Conservation (phyloP, 257 asterid genomes). For the Primulina huaijiensis region DNA sequence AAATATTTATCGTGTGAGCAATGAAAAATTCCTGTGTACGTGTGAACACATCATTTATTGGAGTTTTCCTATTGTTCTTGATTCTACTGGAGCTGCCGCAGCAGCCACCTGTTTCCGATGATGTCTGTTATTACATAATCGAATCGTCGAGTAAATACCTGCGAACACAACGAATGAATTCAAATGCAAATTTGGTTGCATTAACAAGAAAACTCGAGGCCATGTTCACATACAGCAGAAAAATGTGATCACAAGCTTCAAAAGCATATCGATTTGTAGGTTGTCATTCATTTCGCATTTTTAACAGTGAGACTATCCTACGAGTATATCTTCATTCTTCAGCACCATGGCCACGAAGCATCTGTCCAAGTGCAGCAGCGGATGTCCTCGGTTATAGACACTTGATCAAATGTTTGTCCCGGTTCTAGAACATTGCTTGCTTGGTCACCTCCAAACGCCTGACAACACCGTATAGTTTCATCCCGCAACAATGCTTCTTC, state of each 20-base stretch:
- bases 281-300: not conserved
- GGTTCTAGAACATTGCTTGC: slow-evolving; percentile 24
- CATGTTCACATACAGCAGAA: slow-evolving; percentile 11
- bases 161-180: slow-evolving; percentile 37
- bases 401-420: slow-evolving; percentile 24
- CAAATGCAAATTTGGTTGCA: slow-evolving; percentile 33
- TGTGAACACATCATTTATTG: no score
- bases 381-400: slow-evolving; percentile 20
- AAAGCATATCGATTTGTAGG: not conserved
- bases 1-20: no score
- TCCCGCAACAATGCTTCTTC: slow-evolving; percentile 51
- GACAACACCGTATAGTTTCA: slow-evolving; percentile 41
- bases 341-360: slow-evolving; percentile 94
- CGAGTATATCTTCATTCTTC: slow-evolving; percentile 28
- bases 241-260: slow-evolving; percentile 5
- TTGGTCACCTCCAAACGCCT: slow-evolving; percentile 25
- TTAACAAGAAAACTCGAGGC: slow-evolving; percentile 21
- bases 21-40: no score
- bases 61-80: not conserved
- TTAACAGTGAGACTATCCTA: slow-evolving; percentile 1
- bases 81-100: slow-evolving; percentile 13
- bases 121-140: slow-evolving; percentile 23
- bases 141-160: slow-evolving; percentile 26
- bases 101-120: slow-evolving; percentile 1
- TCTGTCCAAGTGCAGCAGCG: slow-evolving; percentile 74